Base-by-base conservation (phyloP, 306 rosid species). In the Datisca glomerata region DNA sequence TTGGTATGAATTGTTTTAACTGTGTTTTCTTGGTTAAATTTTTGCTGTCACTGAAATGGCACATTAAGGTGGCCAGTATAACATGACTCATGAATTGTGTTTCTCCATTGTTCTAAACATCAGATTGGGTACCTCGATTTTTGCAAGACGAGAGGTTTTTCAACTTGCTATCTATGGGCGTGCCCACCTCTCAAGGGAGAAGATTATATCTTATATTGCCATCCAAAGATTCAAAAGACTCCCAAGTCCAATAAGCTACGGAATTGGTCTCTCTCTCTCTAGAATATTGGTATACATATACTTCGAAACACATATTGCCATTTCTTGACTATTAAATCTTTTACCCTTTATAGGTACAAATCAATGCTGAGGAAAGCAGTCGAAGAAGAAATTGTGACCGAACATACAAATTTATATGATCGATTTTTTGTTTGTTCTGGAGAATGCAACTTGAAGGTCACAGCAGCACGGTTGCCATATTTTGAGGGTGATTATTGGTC, bases 401-500 rank as follows among this genome's bases (percentile, higher is more conserved):
- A 63, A 54, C 34, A 36, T 20, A 67, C 70, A 1, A 73, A 75
- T 40, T 13, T 83, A 6, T 55, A 84, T 46, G 83, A 84, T 46
- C 60, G 36, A 3, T 79, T 73, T 54, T 75, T 84, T 55, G 57
- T 53, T 39, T 31, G 71, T 15, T 40, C 55, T 19, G 57, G 49
- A 51, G 60, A 56, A 20, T 5, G 27, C 8, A 23, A 60, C 49
- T 62, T 43, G 43, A 72, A 72, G 56, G 75, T 84, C 17, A 70
- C 86, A 2, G 64, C 70, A 33, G 56, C 92, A 51, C 70, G 45
- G 11, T 67, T 83, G 61, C 86, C 92, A 13, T 79, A 73, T 56
- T 83, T 83, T 60, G 76, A 79, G 47, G 92, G 92, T 12, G 92
- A 73, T 40, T 73, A 54, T 36, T 84, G 83, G 83, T 67, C 64